Conservation (phyloP, 345 rosid species). For the Dipteronia sinensis region DNA sequence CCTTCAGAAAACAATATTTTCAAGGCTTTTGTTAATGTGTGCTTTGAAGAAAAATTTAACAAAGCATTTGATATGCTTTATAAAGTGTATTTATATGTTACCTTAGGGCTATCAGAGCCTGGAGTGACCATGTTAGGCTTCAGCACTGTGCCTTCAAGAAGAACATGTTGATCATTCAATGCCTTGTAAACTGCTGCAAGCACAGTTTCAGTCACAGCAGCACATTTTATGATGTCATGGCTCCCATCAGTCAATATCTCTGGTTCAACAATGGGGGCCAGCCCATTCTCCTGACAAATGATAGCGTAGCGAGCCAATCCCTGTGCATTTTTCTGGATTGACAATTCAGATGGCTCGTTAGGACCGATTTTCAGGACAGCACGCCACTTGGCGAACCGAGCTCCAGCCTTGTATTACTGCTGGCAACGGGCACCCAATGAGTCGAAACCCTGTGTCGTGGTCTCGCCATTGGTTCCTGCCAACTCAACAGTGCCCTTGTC, state of each 20-base stretch:
- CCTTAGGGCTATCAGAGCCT: constrained; percentile 82
- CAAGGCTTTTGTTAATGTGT: no score
- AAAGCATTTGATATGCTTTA: not conserved
- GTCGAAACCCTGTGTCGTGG: constrained; percentile 93
- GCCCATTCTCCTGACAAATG: no score
- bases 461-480: constrained; percentile 6
- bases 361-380: constrained; percentile 89
- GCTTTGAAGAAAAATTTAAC: not conserved
- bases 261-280: no score
- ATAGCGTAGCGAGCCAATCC: constrained; percentile 27
- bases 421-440: constrained; percentile 79
- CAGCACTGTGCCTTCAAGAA: constrained; percentile 92
- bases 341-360: constrained; percentile 52
- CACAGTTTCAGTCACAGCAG: constrained; percentile 78
- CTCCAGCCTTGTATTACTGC: constrained; percentile 94
- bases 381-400: constrained; percentile 96
- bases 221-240: constrained; percentile 82
- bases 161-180: constrained; percentile 92
- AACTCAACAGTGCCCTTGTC: no score
- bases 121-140: constrained; percentile 99
- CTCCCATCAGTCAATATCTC: no score
- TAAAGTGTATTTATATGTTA: constrained; percentile 19
- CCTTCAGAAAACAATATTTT: no score
- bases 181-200: constrained; percentile 94
- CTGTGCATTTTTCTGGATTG: constrained; percentile 48